These are phyloP conservation scores for Mortierella antarctica DNA, from an alignment of 192 early-diverging fungal genomes.

Conservation along the genomic window DNA sequence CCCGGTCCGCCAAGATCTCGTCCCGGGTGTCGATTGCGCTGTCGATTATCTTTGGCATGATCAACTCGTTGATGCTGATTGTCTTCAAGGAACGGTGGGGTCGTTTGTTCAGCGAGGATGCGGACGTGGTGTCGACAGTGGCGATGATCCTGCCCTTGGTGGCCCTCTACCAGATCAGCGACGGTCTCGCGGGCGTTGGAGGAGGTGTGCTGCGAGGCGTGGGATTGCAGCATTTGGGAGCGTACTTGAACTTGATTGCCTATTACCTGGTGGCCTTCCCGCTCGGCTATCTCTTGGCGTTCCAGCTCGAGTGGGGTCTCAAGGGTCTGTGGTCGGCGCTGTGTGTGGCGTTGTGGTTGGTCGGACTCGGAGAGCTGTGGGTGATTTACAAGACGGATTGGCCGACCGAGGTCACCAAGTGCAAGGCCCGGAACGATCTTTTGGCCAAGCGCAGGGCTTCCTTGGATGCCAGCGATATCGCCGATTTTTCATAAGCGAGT, in stretches of 20 bases:
- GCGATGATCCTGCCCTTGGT: slow-evolving; percentile 82
- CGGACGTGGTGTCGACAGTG: slow-evolving; percentile 74
- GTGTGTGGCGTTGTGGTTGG: slow-evolving; percentile 60
- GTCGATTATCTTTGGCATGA: slow-evolving; percentile 59
- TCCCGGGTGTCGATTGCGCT: slow-evolving; percentile 62
- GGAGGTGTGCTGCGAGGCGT: slow-evolving; percentile 81
- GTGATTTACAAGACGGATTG: slow-evolving; percentile 55
- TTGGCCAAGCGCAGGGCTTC: slow-evolving; percentile 12
- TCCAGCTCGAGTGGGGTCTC: slow-evolving; percentile 64
- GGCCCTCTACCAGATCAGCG: slow-evolving; percentile 81
- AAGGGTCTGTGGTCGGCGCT: slow-evolving; percentile 73
- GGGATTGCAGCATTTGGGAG: slow-evolving; percentile 78
- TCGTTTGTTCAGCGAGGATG: slow-evolving; percentile 74
- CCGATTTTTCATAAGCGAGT: too few relatives aligned
- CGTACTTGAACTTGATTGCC: slow-evolving; percentile 63
- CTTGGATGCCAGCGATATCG: too few relatives aligned
- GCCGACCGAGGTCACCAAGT: slow-evolving; percentile 42
- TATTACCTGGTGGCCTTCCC: slow-evolving; percentile 82
- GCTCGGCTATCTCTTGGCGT: slow-evolving; percentile 66
- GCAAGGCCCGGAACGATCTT: slow-evolving; percentile 34
- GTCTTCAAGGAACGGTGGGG: slow-evolving; percentile 67
- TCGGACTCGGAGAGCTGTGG: slow-evolving; percentile 46
- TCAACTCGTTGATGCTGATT: slow-evolving; percentile 66
- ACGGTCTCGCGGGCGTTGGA: slow-evolving; percentile 69
- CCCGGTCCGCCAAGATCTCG: slow-evolving; percentile 62